Percentiles rank a stretch among this genome's conserved stretches.
Evolutionary conservation across 1,284 basidiomycete genomes (phyloP).

Genomic region (Tremellales sp.): DNA sequence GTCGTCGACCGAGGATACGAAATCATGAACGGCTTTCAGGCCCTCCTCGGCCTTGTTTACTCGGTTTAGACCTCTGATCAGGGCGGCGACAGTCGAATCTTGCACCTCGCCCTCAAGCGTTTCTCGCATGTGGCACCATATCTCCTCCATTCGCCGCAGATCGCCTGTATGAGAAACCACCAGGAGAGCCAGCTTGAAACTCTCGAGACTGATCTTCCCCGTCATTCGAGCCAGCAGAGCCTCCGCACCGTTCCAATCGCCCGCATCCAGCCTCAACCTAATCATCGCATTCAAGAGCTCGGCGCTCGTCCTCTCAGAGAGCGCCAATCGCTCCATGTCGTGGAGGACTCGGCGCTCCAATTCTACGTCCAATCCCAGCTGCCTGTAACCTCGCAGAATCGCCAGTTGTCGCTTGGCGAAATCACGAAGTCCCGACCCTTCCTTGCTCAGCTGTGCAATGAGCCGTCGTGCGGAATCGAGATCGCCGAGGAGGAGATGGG

Average conservation of each 20-base stretch:
- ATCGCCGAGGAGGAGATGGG: conserved; percentile 30
- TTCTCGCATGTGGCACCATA: background rate
- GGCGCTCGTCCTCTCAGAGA: conserved; percentile 15
- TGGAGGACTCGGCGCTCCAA: conserved; percentile 29
- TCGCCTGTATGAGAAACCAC: background rate
- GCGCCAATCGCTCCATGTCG: conserved; percentile 18
- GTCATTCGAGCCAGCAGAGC: conserved; percentile 18
- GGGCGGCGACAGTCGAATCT: too few relatives aligned
- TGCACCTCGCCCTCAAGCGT: too few relatives aligned
- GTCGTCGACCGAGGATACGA: too few relatives aligned
- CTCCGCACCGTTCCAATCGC: conserved; percentile 23
- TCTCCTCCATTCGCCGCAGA: background rate
- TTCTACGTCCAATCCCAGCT: conserved; percentile 24
- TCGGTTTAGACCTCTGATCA: conserved; percentile 9
- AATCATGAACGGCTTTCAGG: conserved; percentile 4
- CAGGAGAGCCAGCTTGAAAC: conserved; percentile 4
- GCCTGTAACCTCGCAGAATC: conserved; percentile 33
- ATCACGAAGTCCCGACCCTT: conserved; percentile 3
- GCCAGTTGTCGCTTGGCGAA: conserved; percentile 25
- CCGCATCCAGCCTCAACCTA: conserved; percentile 24
- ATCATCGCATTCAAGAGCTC: conserved; percentile 34
- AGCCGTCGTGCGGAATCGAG: conserved; percentile 13
- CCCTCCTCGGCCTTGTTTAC: conserved; percentile 8
- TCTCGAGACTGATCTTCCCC: too few relatives aligned
- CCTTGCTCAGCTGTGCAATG: conserved; percentile 8